Base-by-base conservation (phyloP, 2,329 filamentous ascomycete species). In the Colletotrichum brevisporum region DNA sequence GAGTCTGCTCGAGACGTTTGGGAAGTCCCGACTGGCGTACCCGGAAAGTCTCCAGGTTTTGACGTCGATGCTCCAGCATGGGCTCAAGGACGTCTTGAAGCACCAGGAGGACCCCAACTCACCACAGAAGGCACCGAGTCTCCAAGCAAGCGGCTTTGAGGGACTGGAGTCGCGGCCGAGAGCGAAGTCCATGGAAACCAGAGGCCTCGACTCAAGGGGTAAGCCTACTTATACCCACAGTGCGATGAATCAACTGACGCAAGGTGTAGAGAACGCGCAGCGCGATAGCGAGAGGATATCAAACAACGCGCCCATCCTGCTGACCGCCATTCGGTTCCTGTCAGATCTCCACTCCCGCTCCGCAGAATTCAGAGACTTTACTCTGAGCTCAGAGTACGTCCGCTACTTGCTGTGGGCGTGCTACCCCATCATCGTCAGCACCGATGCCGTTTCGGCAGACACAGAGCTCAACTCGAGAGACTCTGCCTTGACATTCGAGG, bases 361-460 rank as follows among this genome's bases (percentile, higher is more conserved):
- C 4, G 79, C 85, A 2, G 87, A 88, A 27, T 98, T 98, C 78
- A 88, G 92, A 65, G 94, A 98, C 52, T 98, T 97, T 78, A 89
- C 94, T 0, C 81, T 92, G 12, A 88, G 87, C 0, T 97, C 95
- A 0, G 92, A 93, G 52, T 98, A 97, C 79, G 84, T 95, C 1
- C 91, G 95, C 70, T 85, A 94, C 54, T 83, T 99, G 4, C 85
- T 98, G 0, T 89, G 90, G 43, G 91, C 94, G 13, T 83, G 98
- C 2, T 99, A 96, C 76, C 95, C 96, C 2, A 89, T 96, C 18
- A 88, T 98, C 57, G 94, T 97, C 27, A 95, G 94, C 73, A 91
- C 93, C 13, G 94, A 98, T 79, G 87, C 91, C 24, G 91, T 98
- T 47, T 92, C 89, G 63, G 91, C 96, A 0, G 93, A 96, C 74